Conservation (phyloP, 73 alveolate genomes). For the Paraurostyla sp. region DNA sequence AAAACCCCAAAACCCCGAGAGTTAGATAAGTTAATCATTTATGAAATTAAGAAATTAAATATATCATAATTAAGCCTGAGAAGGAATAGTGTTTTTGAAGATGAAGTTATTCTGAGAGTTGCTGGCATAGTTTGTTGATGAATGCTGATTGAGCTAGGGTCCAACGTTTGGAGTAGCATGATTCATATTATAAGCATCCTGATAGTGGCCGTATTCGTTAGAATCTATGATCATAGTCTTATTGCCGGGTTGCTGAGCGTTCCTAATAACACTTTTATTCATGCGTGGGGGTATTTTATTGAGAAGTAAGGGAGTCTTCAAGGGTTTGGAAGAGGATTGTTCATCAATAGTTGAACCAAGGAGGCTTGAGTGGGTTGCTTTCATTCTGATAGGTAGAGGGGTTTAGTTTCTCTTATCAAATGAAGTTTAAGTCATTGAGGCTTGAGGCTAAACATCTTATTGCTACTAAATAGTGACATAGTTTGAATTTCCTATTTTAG, state of each 20-base stretch:
- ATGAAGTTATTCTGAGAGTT: not conserved
- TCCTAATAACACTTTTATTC: not conserved
- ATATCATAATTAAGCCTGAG: no score
- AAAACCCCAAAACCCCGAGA: no score
- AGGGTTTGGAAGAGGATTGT: not conserved
- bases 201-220: not conserved
- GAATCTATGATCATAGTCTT: not conserved
- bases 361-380: not conserved
- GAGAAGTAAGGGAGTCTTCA: not conserved
- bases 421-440: not conserved
- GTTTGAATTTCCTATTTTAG: conserved; percentile 4
- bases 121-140: not conserved
- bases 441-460: not conserved
- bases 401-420: conserved; percentile 13
- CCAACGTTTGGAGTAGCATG: no score
- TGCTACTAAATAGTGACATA: not conserved
- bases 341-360: not conserved
- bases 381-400: conserved; percentile 5
- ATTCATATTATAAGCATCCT: not conserved
- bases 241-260: not conserved
- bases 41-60: no score
- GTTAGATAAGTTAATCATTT: no score
- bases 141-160: not conserved
- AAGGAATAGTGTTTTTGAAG: not conserved
- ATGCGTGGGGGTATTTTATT: not conserved